Conservation (phyloP, 306 rosid genomes). For the Erythrophleum fordii region DNA sequence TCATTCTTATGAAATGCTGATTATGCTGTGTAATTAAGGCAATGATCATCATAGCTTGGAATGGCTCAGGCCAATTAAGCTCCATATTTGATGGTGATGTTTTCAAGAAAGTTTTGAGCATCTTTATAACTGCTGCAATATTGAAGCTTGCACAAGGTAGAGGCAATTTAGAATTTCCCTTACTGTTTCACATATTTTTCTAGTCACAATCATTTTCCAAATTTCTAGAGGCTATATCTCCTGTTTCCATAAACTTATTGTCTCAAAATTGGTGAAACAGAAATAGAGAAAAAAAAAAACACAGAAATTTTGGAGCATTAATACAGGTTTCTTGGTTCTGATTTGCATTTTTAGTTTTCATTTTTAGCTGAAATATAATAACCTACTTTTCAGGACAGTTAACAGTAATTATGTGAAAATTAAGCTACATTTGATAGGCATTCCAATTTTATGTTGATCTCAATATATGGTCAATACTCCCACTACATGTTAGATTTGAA, state of each 20-base stretch:
- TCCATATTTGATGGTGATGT: constrained; percentile 68
- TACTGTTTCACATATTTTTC: neutral
- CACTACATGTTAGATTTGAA: neutral
- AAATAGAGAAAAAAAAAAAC: neutral
- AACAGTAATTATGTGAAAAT: neutral
- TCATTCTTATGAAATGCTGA: constrained; percentile 36
- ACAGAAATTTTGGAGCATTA: constrained; percentile 16
- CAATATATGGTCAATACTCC: neutral
- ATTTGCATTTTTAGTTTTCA: neutral
- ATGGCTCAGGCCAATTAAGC: constrained; percentile 70
- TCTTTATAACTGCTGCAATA: constrained; percentile 95
- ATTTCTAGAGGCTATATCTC: constrained; percentile 24
- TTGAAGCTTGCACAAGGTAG: constrained; percentile 95
- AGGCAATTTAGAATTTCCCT: constrained; percentile 14
- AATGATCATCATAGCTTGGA: constrained; percentile 94
- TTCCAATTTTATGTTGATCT: neutral
- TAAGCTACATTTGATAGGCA: neutral
- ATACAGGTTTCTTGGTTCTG: neutral
- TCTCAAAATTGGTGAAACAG: neutral
- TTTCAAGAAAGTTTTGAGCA: constrained; percentile 88
- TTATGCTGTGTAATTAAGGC: constrained; percentile 61
- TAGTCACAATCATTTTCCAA: neutral
- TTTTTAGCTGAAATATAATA: neutral
- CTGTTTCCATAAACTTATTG: constrained; percentile 11
- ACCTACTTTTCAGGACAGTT: neutral